Evolutionary conservation across 2,329 filamentous ascomycete genomes (phyloP).

Genomic region (Piedraia hortae): DNA sequence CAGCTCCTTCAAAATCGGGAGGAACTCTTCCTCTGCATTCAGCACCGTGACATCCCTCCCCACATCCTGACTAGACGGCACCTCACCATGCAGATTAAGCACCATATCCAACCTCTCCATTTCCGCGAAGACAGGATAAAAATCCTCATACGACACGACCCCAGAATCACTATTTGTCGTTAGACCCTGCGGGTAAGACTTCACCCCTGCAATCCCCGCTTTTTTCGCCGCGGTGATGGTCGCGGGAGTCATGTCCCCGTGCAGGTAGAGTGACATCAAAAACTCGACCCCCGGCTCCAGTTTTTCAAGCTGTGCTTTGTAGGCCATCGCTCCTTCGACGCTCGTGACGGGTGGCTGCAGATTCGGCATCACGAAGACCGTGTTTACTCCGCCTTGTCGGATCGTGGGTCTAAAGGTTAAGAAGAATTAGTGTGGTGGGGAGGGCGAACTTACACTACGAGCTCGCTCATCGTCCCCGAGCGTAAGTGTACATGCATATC

Average conservation of each 20-base stretch:
- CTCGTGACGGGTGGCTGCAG: constrained; percentile 23
- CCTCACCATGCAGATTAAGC: constrained; percentile 85
- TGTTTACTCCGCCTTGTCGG: constrained; percentile 23
- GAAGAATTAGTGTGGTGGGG: too few species aligned
- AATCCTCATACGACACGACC: constrained; percentile 39
- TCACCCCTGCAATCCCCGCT: constrained; percentile 44
- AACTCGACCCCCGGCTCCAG: constrained; percentile 23
- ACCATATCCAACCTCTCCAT: constrained; percentile 67
- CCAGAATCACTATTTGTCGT: constrained; percentile 36
- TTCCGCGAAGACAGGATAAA: constrained; percentile 57
- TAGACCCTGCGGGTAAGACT: constrained; percentile 34
- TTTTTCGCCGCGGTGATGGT: constrained; percentile 43
- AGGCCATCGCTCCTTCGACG: constrained; percentile 20
- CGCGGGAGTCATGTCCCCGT: constrained; percentile 21
- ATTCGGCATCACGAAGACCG: constrained; percentile 27
- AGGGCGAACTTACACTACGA: constrained; percentile 13
- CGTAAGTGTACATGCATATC: constrained; percentile 25
- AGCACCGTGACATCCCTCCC: constrained; percentile 19
- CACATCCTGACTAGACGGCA: constrained; percentile 29
- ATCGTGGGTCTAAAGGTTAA: constrained; percentile 17
- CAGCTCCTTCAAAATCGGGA: constrained; percentile 50
- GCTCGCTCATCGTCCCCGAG: constrained; percentile 24
- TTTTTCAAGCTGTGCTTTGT: constrained; percentile 16
- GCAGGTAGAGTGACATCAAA: constrained; percentile 24
- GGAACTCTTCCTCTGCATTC: constrained; percentile 48